Evolutionary conservation across 768 basidiomycete genomes (phyloP), one percentile per base, ranked within the genome.

Genomic region (Kwoniella shandongensis): DNA sequence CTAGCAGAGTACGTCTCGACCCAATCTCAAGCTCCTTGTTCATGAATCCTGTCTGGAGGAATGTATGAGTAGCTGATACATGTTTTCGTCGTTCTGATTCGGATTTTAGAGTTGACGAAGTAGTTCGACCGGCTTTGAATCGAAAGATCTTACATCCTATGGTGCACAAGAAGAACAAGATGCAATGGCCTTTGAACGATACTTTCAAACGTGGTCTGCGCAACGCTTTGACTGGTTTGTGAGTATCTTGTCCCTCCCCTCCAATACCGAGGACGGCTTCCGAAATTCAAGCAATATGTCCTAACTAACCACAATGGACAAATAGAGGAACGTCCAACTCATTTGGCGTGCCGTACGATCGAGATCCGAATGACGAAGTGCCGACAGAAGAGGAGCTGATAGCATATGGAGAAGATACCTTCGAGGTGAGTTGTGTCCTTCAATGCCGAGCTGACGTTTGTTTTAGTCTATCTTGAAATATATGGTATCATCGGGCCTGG

Each of bases 381-480:
- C 62, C 61, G 15, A 50, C 29, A 7, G 44, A 62, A 3, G 62
- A 67, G 15, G 64, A 70, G 32, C 54, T 76, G 26, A 48, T 67
- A 4, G 50, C 62, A 27, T 67, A 74, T 39, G 75, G 73, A 6
- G 70, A 74, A 36, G 62, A 65, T 6, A 65, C 64, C 1, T 76
- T 73, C 66, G 75, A 76, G 58, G 74, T 75, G 35, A 44, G 70
- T 42, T 17, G 23, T 32, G 36, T 4, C 47, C 13, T 35, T 40
- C 20, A n/a, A 49, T 36, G 38, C 54, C 39, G 35, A 47, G 4
- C 17, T 4, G 2, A 20, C 15, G 8, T 10, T 13, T 2, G 15
- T 13, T 27, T 23, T 60, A 98, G 92, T 92, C 91, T 0, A 94
- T 98, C 67, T 81, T 98, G 41, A 91, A 97, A 77, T 98, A 89